Evolutionary conservation across 306 rosid genomes (phyloP).

Genomic region (Phaseolus lunatus): DNA sequence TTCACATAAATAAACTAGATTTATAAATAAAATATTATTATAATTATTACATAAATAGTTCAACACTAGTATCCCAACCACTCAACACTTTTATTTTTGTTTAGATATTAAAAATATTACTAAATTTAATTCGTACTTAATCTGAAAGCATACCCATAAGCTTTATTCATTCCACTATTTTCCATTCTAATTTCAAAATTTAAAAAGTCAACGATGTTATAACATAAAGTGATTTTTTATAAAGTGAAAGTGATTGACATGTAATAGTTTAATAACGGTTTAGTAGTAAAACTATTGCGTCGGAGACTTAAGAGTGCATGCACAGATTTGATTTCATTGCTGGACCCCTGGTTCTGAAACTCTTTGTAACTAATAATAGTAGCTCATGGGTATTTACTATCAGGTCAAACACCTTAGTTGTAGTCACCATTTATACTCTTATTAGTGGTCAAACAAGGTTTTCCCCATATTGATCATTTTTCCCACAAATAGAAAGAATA

Average conservation of each 20-base stretch:
- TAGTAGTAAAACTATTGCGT: not conserved
- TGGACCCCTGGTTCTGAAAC: not conserved
- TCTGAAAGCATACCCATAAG: not conserved
- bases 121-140: not conserved
- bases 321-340: slow-evolving; percentile 25
- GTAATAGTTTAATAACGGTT: not conserved
- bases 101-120: not conserved
- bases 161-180: not conserved
- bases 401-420: not conserved
- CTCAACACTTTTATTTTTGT: not conserved
- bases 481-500: not conserved
- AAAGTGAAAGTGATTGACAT: slow-evolving; percentile 7
- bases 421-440: not conserved
- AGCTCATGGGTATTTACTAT: not conserved
- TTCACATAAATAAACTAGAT: no score
- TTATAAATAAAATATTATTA: no score
- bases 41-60: no score
- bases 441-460: not conserved
- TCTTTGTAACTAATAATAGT: not conserved
- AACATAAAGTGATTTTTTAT: not conserved
- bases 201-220: not conserved
- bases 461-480: not conserved
- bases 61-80: slow-evolving; percentile 3
- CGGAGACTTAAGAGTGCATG: not conserved
- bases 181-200: not conserved